phyloP scores from a whole-genome alignment of 441 rosid species.

The Monsonia emarginata region DNA sequence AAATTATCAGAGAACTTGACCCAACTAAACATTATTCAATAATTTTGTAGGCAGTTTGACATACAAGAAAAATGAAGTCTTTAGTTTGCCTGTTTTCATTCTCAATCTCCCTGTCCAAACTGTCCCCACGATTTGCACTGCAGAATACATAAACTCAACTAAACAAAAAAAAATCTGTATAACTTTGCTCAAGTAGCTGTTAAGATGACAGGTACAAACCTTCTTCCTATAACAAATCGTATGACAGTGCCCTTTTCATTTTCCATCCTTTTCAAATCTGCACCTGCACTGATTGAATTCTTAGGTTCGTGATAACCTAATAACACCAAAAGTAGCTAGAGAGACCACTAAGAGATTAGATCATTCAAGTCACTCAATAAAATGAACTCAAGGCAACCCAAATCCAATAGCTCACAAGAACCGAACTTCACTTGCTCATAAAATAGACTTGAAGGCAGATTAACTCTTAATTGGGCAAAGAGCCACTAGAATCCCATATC shows the following conservation, averaged over 20 bases:
- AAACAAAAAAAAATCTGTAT: constrained; percentile 1
- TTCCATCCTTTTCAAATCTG: constrained; percentile 42
- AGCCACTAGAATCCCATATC: not conserved
- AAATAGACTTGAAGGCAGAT: not conserved
- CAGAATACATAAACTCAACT: constrained; percentile 17
- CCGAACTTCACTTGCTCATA: not conserved
- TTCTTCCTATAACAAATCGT: constrained; percentile 74
- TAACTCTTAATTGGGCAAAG: not conserved
- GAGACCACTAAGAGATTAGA: not conserved
- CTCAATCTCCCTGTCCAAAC: constrained; percentile 66
- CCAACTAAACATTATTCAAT: constrained; percentile 7
- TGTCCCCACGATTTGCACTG: constrained; percentile 75
- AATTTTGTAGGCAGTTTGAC: constrained; percentile 21
- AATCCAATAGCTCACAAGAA: not conserved
- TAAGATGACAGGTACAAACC: constrained; percentile 31
- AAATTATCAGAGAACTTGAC: not conserved
- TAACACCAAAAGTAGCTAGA: constrained; percentile 3
- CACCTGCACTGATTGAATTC: constrained; percentile 33
- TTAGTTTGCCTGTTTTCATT: constrained; percentile 57
- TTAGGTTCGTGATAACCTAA: constrained; percentile 12
- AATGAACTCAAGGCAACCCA: not conserved
- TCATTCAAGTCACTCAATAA: not conserved
- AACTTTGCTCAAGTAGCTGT: not conserved
- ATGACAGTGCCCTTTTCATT: constrained; percentile 62
- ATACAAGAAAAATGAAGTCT: constrained; percentile 75